phyloP scores from a whole-genome alignment of 73 alveolate genomes.

The Blepharisma stoltei region DNA sequence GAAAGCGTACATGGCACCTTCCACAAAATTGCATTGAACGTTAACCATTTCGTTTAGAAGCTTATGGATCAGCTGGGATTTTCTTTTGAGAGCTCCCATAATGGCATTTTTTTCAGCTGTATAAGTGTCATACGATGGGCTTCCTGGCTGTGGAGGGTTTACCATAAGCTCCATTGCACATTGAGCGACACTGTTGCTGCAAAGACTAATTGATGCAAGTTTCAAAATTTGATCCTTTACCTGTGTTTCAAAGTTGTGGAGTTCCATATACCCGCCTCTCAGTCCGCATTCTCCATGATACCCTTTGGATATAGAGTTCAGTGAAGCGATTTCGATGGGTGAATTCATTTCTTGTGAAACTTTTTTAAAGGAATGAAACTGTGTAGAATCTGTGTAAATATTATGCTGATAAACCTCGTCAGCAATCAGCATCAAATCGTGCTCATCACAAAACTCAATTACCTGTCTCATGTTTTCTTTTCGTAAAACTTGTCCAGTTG shows the following conservation, averaged over 20 bases:
- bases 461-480: constrained; percentile 71
- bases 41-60: constrained; percentile 55
- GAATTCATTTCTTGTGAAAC: constrained; percentile 62
- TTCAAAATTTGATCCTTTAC: constrained; percentile 65
- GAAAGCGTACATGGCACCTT: constrained; percentile 92
- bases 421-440: constrained; percentile 85
- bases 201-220: constrained; percentile 54
- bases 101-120: constrained; percentile 51
- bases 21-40: constrained; percentile 59
- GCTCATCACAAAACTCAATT: constrained; percentile 50
- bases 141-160: constrained; percentile 65
- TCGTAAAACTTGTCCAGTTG: constrained; percentile 92
- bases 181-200: constrained; percentile 81
- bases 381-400: constrained; percentile 60
- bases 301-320: constrained; percentile 85
- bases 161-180: constrained; percentile 57
- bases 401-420: constrained; percentile 98
- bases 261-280: constrained; percentile 87
- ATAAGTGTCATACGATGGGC: constrained; percentile 53
- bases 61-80: constrained; percentile 58
- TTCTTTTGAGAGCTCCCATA: constrained; percentile 48
- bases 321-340: constrained; percentile 57
- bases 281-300: constrained; percentile 91
- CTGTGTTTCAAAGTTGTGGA: constrained; percentile 52
- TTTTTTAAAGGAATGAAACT: constrained; percentile 79